Evolutionary conservation across 768 basidiomycete genomes (phyloP), one percentile per base, ranked within the genome.

Genomic region (Leccinellum rugosiceps): DNA sequence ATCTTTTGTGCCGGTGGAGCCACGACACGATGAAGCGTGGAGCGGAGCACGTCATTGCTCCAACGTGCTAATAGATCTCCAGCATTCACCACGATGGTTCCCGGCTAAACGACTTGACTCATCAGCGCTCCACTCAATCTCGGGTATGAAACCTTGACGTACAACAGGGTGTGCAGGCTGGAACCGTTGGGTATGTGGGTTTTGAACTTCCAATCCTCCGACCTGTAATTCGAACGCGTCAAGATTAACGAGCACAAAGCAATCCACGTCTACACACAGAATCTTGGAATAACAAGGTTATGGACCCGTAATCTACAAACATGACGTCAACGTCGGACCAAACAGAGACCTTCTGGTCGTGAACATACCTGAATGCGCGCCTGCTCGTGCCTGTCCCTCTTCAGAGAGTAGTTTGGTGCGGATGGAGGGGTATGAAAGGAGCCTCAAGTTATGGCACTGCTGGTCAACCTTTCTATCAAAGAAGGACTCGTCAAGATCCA

Each of bases 211-310:
- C 32, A 92, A 76, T 5, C 92, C 92, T 11, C 92, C 91, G 51
- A 93, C 85, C 80, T 84, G 62, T n/a, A 17, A 43, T 55, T 30
- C 45, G 14, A 53, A 56, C 25, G 14, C 23, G 34, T 63, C 56
- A 52, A 25, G 21, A 55, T 38, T 32, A 35, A 35, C 25, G 28
- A 49, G 6, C 7, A 31, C 10, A 19, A 32, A 30, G 49, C 11
- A 50, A 19, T 21, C 38, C 32, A 32, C 51, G 9, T 50, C 19
- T 25, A 61, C 78, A 55, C 64, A 85, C 84, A 15, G 78, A 77
- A 64, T 92, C 91, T 72, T 92, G 91, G 73, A 92, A 92, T 11
- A 92, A 77, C 34, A 92, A 74, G 0, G 90, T 91, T 60, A 92
- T 69, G n/a, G 89, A 87, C 4, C 90, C 90, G 60, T 91, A 90